These are phyloP conservation scores for Dichotomocladium elegans DNA, from an alignment of 371 early-diverging fungal species.

Conservation along the genomic window DNA sequence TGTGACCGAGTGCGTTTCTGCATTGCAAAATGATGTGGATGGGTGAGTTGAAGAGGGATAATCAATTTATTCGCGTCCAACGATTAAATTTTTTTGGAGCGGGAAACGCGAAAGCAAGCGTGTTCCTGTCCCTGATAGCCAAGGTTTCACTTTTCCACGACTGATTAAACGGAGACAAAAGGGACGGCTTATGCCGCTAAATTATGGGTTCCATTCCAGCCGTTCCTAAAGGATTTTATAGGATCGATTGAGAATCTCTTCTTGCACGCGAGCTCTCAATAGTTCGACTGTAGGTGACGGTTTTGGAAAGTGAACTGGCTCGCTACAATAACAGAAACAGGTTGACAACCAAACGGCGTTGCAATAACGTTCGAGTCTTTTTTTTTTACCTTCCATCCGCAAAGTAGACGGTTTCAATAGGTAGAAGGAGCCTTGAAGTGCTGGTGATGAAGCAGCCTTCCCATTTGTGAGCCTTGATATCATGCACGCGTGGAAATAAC, in stretches of 20 bases:
- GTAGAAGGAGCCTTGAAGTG: slow-evolving; percentile 52
- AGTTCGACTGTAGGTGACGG: slow-evolving; percentile 23
- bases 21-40: neutral
- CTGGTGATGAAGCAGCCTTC: slow-evolving; percentile 61
- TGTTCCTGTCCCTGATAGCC: too few species aligned
- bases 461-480: slow-evolving; percentile 42
- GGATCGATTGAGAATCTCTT: slow-evolving; percentile 25
- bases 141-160: too few species aligned
- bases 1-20: slow-evolving; percentile 9
- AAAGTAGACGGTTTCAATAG: slow-evolving; percentile 41
- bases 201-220: too few species aligned
- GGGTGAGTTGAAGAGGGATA: neutral
- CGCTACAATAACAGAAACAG: neutral
- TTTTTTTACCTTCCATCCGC: slow-evolving; percentile 27
- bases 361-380: neutral
- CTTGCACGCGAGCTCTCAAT: slow-evolving; percentile 22
- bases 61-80: too few species aligned
- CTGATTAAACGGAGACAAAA: too few species aligned
- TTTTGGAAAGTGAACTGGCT: slow-evolving; percentile 27
- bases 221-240: slow-evolving; percentile 5
- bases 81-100: too few species aligned
- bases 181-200: too few species aligned
- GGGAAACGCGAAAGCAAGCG: too few species aligned
- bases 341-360: too few species aligned
- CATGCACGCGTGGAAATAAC: slow-evolving; percentile 42